Conservation (phyloP, 306 rosid genomes). For the Dalbergia cultrata region DNA sequence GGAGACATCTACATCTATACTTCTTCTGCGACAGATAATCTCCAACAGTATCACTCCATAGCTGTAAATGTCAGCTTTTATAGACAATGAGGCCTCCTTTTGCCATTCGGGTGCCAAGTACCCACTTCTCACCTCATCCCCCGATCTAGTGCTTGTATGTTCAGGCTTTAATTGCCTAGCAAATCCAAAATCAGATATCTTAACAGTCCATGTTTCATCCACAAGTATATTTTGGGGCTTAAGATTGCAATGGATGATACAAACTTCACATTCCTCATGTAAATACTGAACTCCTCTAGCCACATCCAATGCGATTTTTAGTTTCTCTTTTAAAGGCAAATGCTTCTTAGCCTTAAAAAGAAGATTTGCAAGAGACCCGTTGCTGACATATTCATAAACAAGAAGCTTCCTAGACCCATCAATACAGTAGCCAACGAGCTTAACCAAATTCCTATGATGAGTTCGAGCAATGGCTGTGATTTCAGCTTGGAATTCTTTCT, state of each 20-base stretch:
- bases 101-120: constrained; percentile 57
- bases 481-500: constrained; percentile 51
- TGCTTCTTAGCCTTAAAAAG: constrained; percentile 11
- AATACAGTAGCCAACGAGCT: constrained; percentile 55
- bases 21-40: constrained; percentile 48
- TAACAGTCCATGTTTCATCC: constrained; percentile 55
- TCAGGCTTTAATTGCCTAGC: constrained; percentile 39
- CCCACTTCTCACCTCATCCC: neutral
- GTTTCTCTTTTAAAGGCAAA: constrained; percentile 33
- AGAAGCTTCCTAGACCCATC: constrained; percentile 51
- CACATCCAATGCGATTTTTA: constrained; percentile 49
- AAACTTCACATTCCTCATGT: constrained; percentile 54
- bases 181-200: constrained; percentile 58
- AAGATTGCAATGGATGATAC: constrained; percentile 53
- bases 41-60: constrained; percentile 48
- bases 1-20: constrained; percentile 32
- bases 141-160: neutral
- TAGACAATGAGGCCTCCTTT: constrained; percentile 38
- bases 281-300: constrained; percentile 51
- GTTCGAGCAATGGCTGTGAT: constrained; percentile 54
- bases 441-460: constrained; percentile 54
- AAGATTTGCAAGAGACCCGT: constrained; percentile 56
- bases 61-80: constrained; percentile 50
- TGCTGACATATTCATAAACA: constrained; percentile 54
- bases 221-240: constrained; percentile 54